These are phyloP conservation scores for Geotrichum restrictum DNA, from an alignment of 1,139 yeast genomes.

Conservation along the genomic window DNA sequence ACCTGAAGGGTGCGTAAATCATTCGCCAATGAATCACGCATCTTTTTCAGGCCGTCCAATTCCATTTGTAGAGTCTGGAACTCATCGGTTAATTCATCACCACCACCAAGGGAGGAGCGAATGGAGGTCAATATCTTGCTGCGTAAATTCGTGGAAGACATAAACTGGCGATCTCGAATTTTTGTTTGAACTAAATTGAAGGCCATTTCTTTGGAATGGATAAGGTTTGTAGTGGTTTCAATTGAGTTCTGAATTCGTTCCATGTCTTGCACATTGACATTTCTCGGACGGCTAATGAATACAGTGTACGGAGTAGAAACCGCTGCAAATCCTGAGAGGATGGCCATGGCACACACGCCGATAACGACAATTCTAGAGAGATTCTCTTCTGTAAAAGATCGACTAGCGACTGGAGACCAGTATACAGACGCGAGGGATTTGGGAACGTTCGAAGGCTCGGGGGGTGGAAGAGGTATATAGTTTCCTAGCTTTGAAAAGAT, in stretches of 20 bases:
- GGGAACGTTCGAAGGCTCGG: conserved; percentile 9
- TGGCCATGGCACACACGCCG: conserved; percentile 70
- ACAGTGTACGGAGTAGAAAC: conserved; percentile 59
- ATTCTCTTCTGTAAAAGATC: conserved; percentile 33
- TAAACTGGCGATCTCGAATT: conserved; percentile 25
- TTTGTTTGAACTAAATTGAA: conserved; percentile 9
- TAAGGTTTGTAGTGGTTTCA: conserved; percentile 37
- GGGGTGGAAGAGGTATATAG: conserved; percentile 35
- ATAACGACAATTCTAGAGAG: conserved; percentile 62
- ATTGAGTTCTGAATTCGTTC: conserved; percentile 39
- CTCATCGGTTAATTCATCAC: conserved; percentile 54
- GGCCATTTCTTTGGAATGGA: conserved; percentile 29
- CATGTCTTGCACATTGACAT: conserved; percentile 36
- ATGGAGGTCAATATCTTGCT: conserved; percentile 30
- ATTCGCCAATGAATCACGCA: conserved; percentile 33
- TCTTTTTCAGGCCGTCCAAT: conserved; percentile 59
- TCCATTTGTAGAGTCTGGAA: conserved; percentile 62
- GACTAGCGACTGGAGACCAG: conserved; percentile 32
- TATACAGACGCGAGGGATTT: conserved; percentile 8
- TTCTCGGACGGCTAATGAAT: conserved; percentile 32
- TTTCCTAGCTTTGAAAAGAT: conserved; percentile 36
- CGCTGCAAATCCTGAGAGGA: conserved; percentile 71
- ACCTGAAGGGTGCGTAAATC: conserved; percentile 34
- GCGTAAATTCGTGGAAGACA: conserved; percentile 32
- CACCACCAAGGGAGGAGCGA: conserved; percentile 24